Evolutionary conservation across 176 grass and related monocot genomes (phyloP), one percentile per base, ranked within the genome.

Genomic region (Themeda triandra): DNA sequence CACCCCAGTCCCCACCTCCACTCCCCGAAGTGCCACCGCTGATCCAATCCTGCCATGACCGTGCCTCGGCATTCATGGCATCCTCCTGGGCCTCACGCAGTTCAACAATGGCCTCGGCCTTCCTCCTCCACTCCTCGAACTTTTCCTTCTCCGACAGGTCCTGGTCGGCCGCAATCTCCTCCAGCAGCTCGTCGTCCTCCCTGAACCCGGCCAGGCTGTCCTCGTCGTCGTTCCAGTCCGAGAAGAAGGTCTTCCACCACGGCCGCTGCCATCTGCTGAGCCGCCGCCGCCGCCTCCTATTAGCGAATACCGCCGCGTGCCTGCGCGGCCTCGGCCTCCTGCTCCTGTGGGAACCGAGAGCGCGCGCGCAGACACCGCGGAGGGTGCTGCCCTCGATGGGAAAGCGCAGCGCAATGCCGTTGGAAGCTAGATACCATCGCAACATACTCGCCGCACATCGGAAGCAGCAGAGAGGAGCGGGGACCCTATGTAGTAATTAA

Each of bases 1-100:
- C 85, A 29, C 81, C 89, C 80, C 86, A 87, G 67, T 74, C 92
- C 60, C 82, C 89, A 64, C 86, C 81, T 63, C 82, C 89, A 72
- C 83, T 78, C 67, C 84, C 88, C 1, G 91, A 82, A 2, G 63
- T 30, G 76, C 91, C 24, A 62, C 77, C 82, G 44, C 91, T 18
- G 18, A 93, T 76, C 96, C 96, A 98, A 86, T 95, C 93, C 73
- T 98, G 89, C 96, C 93, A 98, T 1, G 59, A 92, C 39, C 78
- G 85, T 46, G 42, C 87, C 62, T 93, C 96, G 0, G 85, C 83
- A 27, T 93, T 90, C 40, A 85, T 82, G 18, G 80, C 93, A 63
- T 89, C 89, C 82, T 93, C 85, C 66, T 81, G 93, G 13, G 93
- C 93, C 24, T 98, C 91, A 62, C 89, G 78, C 23, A 95, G 87